Conservation (phyloP, 805 yeast species). For the Soucietia sequanensis region DNA sequence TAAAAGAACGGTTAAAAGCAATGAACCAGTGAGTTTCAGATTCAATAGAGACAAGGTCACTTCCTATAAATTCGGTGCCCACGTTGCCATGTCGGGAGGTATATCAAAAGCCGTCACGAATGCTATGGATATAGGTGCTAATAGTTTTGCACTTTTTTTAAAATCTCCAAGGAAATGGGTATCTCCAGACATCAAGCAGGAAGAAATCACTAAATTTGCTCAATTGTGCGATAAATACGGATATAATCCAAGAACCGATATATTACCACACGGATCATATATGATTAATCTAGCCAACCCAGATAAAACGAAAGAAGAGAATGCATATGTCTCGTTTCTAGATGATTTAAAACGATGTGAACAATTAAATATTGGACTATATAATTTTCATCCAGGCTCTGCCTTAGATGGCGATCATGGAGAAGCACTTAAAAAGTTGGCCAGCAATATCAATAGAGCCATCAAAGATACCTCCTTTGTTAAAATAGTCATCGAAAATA, state of each 20-base stretch:
- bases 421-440: slow-evolving; percentile 66
- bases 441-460: slow-evolving; percentile 77
- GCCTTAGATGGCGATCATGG: slow-evolving; percentile 66
- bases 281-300: slow-evolving; percentile 93
- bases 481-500: slow-evolving; percentile 87
- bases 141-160: slow-evolving; percentile 86
- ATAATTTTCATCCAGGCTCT: slow-evolving; percentile 94
- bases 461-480: slow-evolving; percentile 72
- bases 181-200: slow-evolving; percentile 68
- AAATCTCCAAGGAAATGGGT: slow-evolving; percentile 92
- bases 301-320: slow-evolving; percentile 71
- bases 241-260: slow-evolving; percentile 73
- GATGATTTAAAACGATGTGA: slow-evolving; percentile 92
- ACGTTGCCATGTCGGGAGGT: slow-evolving; percentile 82
- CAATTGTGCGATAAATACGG: slow-evolving; percentile 58
- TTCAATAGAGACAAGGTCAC: no score
- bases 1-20: slow-evolving; percentile 5
- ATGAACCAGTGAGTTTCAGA: no score
- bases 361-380: slow-evolving; percentile 74
- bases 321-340: slow-evolving; percentile 72
- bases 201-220: slow-evolving; percentile 67
- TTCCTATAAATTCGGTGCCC: slow-evolving; percentile 74
- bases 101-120: slow-evolving; percentile 63
- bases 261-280: slow-evolving; percentile 93
- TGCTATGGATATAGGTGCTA: slow-evolving; percentile 55